Conservation (phyloP, 768 basidiomycete genomes). For the Chalciporus piperatus region DNA sequence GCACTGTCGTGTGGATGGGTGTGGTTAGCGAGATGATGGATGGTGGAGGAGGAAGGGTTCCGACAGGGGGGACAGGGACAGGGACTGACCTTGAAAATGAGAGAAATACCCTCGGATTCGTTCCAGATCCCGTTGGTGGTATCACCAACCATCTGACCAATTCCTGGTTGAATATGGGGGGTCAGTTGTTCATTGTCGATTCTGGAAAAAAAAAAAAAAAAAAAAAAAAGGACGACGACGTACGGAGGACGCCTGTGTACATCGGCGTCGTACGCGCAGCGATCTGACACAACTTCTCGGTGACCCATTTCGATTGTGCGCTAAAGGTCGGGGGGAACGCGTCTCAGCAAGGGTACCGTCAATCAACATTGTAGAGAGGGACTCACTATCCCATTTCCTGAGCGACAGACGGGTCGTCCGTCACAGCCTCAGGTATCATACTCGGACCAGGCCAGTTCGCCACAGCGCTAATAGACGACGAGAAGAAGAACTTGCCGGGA, state of each 20-base stretch:
- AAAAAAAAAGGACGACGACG: neutral
- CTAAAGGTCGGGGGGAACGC: neutral
- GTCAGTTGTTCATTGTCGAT: slow-evolving; percentile 23
- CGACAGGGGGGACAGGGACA: no score
- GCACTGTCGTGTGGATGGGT: slow-evolving; percentile 26
- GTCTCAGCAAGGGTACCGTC: neutral
- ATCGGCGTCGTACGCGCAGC: slow-evolving; percentile 32
- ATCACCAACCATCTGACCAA: slow-evolving; percentile 59
- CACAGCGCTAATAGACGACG: slow-evolving; percentile 44
- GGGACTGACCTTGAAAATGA: slow-evolving; percentile 29
- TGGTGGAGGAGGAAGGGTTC: no score
- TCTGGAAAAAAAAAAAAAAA: neutral
- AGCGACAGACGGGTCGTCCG: slow-evolving; percentile 22
- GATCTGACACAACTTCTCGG: slow-evolving; percentile 49
- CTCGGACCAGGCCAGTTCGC: slow-evolving; percentile 19
- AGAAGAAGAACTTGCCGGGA: slow-evolving; percentile 47
- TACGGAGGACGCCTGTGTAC: slow-evolving; percentile 20
- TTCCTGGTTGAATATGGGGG: slow-evolving; percentile 32
- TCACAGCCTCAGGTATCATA: slow-evolving; percentile 23
- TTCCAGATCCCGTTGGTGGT: slow-evolving; percentile 50
- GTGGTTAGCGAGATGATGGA: no score
- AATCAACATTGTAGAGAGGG: neutral
- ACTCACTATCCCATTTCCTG: slow-evolving; percentile 36
- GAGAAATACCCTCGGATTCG: slow-evolving; percentile 42
- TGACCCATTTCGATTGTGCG: slow-evolving; percentile 48